phyloP scores from a whole-genome alignment of 2,329 filamentous ascomycete genomes.

The Chrysoporthe austroafricana region DNA sequence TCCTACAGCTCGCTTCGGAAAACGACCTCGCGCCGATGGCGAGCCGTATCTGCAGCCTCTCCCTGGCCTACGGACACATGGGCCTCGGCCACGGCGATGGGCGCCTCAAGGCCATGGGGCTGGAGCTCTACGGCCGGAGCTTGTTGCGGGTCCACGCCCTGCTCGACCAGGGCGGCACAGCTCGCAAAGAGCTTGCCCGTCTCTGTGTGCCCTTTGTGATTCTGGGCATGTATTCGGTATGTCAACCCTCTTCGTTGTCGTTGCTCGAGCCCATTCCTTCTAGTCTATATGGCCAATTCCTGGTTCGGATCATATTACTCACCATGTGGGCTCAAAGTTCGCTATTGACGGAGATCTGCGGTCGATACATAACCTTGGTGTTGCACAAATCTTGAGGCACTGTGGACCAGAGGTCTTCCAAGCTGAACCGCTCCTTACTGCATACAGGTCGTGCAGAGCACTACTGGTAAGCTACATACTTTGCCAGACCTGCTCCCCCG shows the following conservation, averaged over 20 bases:
- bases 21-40: constrained; percentile 31
- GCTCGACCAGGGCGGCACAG: constrained; percentile 14
- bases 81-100: constrained; percentile 22
- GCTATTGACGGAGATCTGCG: constrained; percentile 34
- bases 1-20: constrained; percentile 31
- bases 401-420: constrained; percentile 35
- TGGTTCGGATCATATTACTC: not conserved
- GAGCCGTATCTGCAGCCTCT: constrained; percentile 28
- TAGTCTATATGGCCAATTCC: too few relatives aligned
- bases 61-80: constrained; percentile 31
- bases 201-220: constrained; percentile 26
- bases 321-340: constrained; percentile 20
- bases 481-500: too few relatives aligned
- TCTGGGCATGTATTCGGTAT: constrained; percentile 29
- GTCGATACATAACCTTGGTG: constrained; percentile 35
- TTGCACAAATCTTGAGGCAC: constrained; percentile 34
- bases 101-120: constrained; percentile 24
- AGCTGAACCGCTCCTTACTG: constrained; percentile 31
- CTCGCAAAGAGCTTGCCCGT: constrained; percentile 21
- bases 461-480: constrained; percentile 27
- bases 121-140: constrained; percentile 28
- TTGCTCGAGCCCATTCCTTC: too few relatives aligned
- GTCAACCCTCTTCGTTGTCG: not conserved
- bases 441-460: constrained; percentile 35
- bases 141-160: constrained; percentile 27